A percentile compares a stretch with the other conserved stretches of the same genome.
These are phyloP conservation scores for Vicia sativa DNA, from an alignment of 306 rosid genomes.

Conservation along the genomic window DNA sequence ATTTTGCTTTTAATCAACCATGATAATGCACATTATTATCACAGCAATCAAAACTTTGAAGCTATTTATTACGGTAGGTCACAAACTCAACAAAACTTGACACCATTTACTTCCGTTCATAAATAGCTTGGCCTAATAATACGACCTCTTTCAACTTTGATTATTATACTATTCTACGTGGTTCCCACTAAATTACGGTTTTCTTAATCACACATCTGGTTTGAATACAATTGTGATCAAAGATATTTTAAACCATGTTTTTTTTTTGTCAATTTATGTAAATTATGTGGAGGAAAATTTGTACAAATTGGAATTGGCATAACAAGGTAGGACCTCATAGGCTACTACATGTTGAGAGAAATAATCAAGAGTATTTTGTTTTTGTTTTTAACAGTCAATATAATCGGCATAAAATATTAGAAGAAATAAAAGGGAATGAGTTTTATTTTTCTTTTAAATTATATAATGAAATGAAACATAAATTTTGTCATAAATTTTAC, in stretches of 20 bases:
- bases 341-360: slow-evolving; percentile 45
- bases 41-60: slow-evolving; percentile 47
- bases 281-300: slow-evolving; percentile 37
- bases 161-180: slow-evolving; percentile 56
- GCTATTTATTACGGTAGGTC: slow-evolving; percentile 87
- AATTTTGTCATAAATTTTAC: too few relatives aligned
- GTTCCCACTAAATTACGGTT: slow-evolving; percentile 52
- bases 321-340: slow-evolving; percentile 66
- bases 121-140: slow-evolving; percentile 65
- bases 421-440: too few relatives aligned
- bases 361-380: too few relatives aligned
- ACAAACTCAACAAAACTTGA: slow-evolving; percentile 66
- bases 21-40: slow-evolving; percentile 40
- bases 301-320: slow-evolving; percentile 60
- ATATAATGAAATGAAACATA: too few relatives aligned
- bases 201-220: too few relatives aligned
- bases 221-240: too few relatives aligned
- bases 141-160: slow-evolving; percentile 51
- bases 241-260: background rate
- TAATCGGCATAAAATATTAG: too few relatives aligned
- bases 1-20: slow-evolving; percentile 22
- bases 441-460: too few relatives aligned
- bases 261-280: slow-evolving; percentile 23
- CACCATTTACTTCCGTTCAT: slow-evolving; percentile 80
- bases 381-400: too few relatives aligned